Evolutionary conservation across 2,329 filamentous ascomycete species (phyloP), one percentile per base, ranked within the genome.

Genomic region (Didymella keratinophila): DNA sequence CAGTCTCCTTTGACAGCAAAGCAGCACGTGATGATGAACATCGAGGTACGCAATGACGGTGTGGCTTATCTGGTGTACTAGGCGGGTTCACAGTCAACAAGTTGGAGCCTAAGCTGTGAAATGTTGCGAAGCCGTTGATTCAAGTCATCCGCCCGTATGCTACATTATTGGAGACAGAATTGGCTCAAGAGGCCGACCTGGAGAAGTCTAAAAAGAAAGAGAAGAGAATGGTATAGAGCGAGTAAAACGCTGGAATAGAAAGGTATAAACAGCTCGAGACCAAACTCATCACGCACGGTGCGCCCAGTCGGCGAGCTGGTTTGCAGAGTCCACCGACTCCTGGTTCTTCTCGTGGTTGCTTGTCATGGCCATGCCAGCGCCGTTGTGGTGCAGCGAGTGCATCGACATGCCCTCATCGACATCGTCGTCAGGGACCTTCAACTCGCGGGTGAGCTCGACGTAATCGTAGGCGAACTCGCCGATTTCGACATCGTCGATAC

Each of bases 401-500:
- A 70, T 71, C 7, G 73, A 76, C 58, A 74, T 67, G 50, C 74
- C 75, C 51, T 75, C 72, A 32, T 75, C 71, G 32, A 72, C 71
- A 14, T 81, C 79, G 54, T 84, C 76, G 23, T 66, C 63, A 9
- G 68, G 61, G 37, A 69, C 54, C 58, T 72, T 79, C 46, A 93
- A 86, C 68, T 93, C 89, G 62, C 91, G 83, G 20, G 86, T 89
- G 64, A 95, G 82, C 82, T 96, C 92, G 65, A 96, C 91, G 69
- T 96, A 96, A 77, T 96, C 93, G 76, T 96, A 96, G 81, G 92
- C 93, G 75, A 95, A 96, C 80, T 96, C 93, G 75, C 93, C 93
- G 71, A 96, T 91, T 78, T 97, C 92, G 23, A 90, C 88, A 70
- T 96, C 93, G 70, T 96, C 92, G 60, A 96, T 93, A 65, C 92